Evolutionary conservation across 306 rosid species (phyloP), one percentile per base, ranked within the genome.

Genomic region (Sindora glabra): DNA sequence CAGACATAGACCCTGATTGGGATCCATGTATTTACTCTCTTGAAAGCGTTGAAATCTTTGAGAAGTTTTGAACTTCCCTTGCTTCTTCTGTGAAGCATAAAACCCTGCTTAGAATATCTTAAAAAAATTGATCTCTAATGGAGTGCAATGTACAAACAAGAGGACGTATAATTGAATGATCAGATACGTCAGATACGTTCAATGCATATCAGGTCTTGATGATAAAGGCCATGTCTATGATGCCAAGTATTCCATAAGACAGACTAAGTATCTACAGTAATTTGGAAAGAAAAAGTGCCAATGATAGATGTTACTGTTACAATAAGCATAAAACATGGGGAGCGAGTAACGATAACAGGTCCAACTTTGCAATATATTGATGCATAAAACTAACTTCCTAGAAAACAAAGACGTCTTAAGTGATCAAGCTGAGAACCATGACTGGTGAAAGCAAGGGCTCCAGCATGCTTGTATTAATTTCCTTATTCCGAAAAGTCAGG

Each of bases 21-120:
- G 83, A 67, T 92, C 96, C 98, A 92, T 92, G 77, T 88, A 92
- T 62, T 88, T 72, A 49, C 85, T 83, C 81, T 92, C 98, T 64
- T 86, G 88, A 64, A 83, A 88, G 27, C 95, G 80, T 64, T 77
- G 95, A 62, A 61, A 77, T 34, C 78, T 81, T 56, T 81, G 77
- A 56, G 70, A 51, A 65, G 74, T 48, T 81, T 73, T 87, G 23
- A 67, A 59, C 72, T 76, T 79, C 72, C 79, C 89, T 72, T 74
- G 89, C 72, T 86, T 88, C 72, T 79, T 87, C 96, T 88, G 88
- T 42, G 63, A 75, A 73, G 57, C 46, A 69, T 3, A 63, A 53
- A 59, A 46, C 42, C 59, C 36, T 32, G 47, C 67, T 64, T 47
- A 67, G 62, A 44, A 29, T 40, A 69, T 50, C 44, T 38, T 34